Evolutionary conservation across 768 basidiomycete genomes (phyloP).

Genomic region (Russula virescens): DNA sequence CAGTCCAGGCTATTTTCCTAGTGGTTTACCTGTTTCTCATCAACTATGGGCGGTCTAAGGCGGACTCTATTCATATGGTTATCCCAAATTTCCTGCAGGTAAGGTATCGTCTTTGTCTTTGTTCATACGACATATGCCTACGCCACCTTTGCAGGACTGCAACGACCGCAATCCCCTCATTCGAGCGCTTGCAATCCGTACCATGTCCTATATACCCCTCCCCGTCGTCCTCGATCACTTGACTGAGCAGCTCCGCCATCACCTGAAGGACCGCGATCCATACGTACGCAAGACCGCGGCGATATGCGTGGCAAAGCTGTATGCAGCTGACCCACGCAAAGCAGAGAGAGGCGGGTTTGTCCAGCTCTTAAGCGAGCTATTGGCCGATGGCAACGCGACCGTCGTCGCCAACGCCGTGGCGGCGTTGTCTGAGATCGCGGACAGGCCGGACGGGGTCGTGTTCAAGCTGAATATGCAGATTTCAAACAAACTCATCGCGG

Average conservation of each 20-base stretch:
- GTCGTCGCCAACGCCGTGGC: slow-evolving; percentile 98
- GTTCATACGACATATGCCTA: background rate
- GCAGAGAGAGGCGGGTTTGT: slow-evolving; percentile 91
- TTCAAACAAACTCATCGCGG: slow-evolving; percentile 85
- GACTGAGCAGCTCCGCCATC: slow-evolving; percentile 85
- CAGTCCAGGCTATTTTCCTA: slow-evolving; percentile 29
- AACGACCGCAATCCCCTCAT: slow-evolving; percentile 95
- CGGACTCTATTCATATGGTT: slow-evolving; percentile 73
- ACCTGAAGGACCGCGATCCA: slow-evolving; percentile 89
- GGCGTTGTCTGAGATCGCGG: slow-evolving; percentile 93
- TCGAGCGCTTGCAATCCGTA: slow-evolving; percentile 93
- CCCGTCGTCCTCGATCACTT: slow-evolving; percentile 81
- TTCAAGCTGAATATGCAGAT: slow-evolving; percentile 84
- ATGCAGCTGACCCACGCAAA: slow-evolving; percentile 77
- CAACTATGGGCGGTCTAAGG: slow-evolving; percentile 91
- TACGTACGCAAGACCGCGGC: slow-evolving; percentile 99
- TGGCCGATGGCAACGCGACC: slow-evolving; percentile 92
- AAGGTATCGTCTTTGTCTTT: background rate
- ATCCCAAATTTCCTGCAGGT: slow-evolving; percentile 21
- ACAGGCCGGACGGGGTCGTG: slow-evolving; percentile 89
- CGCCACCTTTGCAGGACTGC: slow-evolving; percentile 63
- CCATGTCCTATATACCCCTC: slow-evolving; percentile 98
- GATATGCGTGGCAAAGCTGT: slow-evolving; percentile 95
- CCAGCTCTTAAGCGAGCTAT: slow-evolving; percentile 81
- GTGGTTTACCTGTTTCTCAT: slow-evolving; percentile 98